Evolutionary conservation across 306 rosid species (phyloP).

Genomic region (Trifolium fragiferum): DNA sequence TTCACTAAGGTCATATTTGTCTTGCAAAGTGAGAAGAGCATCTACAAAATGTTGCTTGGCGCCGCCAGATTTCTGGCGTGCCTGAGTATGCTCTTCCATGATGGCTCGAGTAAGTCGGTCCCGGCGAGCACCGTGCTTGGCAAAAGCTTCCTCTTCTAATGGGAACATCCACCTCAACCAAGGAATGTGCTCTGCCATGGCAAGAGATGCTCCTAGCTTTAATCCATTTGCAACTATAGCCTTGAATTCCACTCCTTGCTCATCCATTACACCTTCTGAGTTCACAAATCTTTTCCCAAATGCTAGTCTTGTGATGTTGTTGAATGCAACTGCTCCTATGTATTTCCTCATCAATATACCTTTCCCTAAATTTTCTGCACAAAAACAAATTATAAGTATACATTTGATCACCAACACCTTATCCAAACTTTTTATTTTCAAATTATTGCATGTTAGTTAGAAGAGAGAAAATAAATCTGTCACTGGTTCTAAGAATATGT

Average conservation of each 20-base stretch:
- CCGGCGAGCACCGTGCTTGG: slow-evolving; percentile 72
- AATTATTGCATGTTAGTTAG: not conserved
- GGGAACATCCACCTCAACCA: slow-evolving; percentile 97
- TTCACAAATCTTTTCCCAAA: slow-evolving; percentile 87
- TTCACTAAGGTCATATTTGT: slow-evolving; percentile 81
- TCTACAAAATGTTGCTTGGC: slow-evolving; percentile 88
- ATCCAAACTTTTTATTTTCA: not conserved
- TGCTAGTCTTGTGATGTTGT: slow-evolving; percentile 87
- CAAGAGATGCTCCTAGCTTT: slow-evolving; percentile 80
- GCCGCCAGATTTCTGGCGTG: slow-evolving; percentile 63
- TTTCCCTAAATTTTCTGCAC: slow-evolving; percentile 56
- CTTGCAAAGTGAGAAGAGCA: slow-evolving; percentile 79
- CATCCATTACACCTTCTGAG: slow-evolving; percentile 69
- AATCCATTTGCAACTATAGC: slow-evolving; percentile 70
- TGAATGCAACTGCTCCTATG: slow-evolving; percentile 86
- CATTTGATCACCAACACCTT: slow-evolving; percentile 6
- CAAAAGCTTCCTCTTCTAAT: slow-evolving; percentile 79
- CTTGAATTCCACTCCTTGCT: slow-evolving; percentile 79
- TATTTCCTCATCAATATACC: slow-evolving; percentile 57
- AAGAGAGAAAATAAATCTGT: not conserved
- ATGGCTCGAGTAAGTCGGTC: slow-evolving; percentile 78
- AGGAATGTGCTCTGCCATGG: slow-evolving; percentile 83
- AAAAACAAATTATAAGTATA: not conserved
- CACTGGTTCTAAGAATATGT: no score
- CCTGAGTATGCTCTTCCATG: slow-evolving; percentile 88